Evolutionary conservation across 1,284 basidiomycete genomes (phyloP).

Genomic region (Trametes pubescens): DNA sequence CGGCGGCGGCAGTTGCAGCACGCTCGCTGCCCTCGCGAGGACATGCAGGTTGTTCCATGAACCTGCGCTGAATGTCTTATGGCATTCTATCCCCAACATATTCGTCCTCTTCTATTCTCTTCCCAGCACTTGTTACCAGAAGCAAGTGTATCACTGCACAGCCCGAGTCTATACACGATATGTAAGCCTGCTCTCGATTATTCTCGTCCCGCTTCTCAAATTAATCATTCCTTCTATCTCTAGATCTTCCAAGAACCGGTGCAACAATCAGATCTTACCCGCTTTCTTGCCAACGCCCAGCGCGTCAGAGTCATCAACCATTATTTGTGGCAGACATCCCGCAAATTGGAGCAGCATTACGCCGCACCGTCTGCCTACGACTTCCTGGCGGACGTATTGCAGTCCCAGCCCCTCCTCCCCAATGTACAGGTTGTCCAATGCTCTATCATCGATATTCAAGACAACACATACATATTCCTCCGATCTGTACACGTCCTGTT

Average conservation of each 20-base stretch:
- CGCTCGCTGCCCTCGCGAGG: not conserved
- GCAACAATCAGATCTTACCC: not conserved
- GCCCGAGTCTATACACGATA: not conserved
- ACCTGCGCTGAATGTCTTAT: not conserved
- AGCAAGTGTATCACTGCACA: not conserved
- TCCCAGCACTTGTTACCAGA: not conserved
- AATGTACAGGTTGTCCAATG: not conserved
- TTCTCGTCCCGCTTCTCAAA: not conserved
- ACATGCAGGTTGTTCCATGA: not conserved
- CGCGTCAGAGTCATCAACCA: not conserved
- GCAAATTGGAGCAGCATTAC: not conserved
- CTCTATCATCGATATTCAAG: not conserved
- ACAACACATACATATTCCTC: not conserved
- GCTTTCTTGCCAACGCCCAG: not conserved
- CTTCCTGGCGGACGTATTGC: not conserved
- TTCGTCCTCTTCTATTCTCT: not conserved
- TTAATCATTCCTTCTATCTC: not conserved
- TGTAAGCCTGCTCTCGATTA: not conserved
- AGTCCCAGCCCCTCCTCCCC: not conserved
- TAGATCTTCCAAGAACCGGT: not conserved
- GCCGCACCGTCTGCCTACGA: not conserved
- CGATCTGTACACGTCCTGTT: constrained; percentile 2
- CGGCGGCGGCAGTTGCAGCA: not conserved
- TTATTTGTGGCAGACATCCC: not conserved
- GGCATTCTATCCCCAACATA: not conserved